A percentile compares a stretch with the other conserved stretches of the same genome.
Evolutionary conservation across 2,329 filamentous ascomycete species (phyloP).

Genomic region (Cadophora malorum): DNA sequence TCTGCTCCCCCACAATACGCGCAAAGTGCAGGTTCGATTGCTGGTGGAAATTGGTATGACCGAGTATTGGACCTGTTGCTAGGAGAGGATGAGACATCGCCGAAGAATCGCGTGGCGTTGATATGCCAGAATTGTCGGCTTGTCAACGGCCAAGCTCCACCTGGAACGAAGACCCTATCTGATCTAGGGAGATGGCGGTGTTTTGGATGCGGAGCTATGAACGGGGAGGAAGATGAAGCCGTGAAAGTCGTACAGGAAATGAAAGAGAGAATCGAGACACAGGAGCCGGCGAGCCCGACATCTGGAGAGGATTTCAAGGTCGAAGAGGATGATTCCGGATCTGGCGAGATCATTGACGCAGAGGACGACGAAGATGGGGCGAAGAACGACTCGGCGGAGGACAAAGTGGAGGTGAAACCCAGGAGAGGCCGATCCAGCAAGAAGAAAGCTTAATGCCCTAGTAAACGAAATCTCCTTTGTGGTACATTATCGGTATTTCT

Average conservation of each 20-base stretch:
- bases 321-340: conserved; percentile 16
- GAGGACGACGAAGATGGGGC: conserved; percentile 25
- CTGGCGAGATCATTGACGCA: conserved; percentile 20
- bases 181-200: conserved; percentile 91
- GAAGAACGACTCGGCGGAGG: conserved; percentile 19
- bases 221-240: conserved; percentile 83
- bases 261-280: conserved; percentile 40
- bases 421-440: conserved; percentile 34
- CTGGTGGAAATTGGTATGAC: conserved; percentile 83
- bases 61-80: conserved; percentile 89
- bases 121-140: conserved; percentile 84
- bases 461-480: conserved; percentile 15
- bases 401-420: conserved; percentile 32
- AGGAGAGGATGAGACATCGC: conserved; percentile 91
- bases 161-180: conserved; percentile 76
- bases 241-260: conserved; percentile 65
- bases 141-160: conserved; percentile 95
- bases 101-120: conserved; percentile 88
- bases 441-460: conserved; percentile 32
- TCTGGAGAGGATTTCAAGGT: conserved; percentile 21
- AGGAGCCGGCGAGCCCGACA: conserved; percentile 27
- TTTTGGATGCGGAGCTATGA: conserved; percentile 80
- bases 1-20: conserved; percentile 45
- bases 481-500: conserved; percentile 2
- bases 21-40: conserved; percentile 31